Percentiles rank a stretch among this genome's conserved stretches.
Conservation (phyloP, 2,329 filamentous ascomycete genomes). For the Fusarium succisae region DNA sequence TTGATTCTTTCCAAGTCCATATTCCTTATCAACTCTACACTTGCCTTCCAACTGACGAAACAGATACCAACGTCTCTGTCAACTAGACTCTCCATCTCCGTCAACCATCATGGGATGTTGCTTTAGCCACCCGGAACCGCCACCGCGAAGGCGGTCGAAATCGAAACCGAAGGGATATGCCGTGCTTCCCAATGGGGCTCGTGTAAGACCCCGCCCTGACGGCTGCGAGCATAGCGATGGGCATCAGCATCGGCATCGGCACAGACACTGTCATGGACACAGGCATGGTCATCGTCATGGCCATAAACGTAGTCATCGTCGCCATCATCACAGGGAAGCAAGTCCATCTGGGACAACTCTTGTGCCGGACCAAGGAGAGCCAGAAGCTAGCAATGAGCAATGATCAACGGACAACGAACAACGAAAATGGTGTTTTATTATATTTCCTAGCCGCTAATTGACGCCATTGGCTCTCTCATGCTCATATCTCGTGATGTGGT, state of each 20-base stretch:
- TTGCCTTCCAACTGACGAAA: neutral
- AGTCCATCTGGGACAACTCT: neutral
- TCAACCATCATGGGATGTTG: conserved; percentile 12
- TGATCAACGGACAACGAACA: neutral
- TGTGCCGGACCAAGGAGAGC: neutral
- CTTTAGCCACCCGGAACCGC: neutral
- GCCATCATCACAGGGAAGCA: neutral
- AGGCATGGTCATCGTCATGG: neutral
- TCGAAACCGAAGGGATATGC: neutral
- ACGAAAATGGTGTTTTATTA: neutral
- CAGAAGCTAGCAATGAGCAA: neutral
- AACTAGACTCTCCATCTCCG: neutral
- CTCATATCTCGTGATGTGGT: neutral
- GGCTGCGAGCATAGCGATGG: neutral
- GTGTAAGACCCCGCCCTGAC: neutral
- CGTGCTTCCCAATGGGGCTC: neutral
- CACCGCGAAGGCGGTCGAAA: neutral
- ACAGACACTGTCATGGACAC: neutral
- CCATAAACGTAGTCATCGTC: neutral
- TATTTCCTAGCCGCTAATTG: neutral
- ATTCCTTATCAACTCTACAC: neutral
- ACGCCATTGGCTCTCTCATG: neutral
- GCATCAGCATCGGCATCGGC: neutral
- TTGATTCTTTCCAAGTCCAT: neutral
- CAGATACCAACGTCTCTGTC: neutral